A percentile compares a stretch with the other conserved stretches of the same genome.
phyloP scores from a whole-genome alignment of 2,329 filamentous ascomycete species.

The Hymenoscyphus linearis region DNA sequence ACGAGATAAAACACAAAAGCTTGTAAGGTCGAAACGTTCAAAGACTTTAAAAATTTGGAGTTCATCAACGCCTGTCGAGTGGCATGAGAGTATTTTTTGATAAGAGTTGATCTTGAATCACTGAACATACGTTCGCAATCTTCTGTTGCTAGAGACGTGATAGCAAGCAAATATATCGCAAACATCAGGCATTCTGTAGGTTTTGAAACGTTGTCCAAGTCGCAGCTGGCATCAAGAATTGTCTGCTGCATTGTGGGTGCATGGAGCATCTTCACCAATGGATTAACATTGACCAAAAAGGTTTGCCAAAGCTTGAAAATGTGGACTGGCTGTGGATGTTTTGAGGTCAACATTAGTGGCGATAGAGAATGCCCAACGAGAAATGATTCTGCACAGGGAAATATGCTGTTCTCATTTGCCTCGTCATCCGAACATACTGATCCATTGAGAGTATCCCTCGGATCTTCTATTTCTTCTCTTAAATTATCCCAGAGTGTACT shows the following conservation, averaged over 20 bases:
- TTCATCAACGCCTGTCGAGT: constrained; percentile 64
- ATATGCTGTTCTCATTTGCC: constrained; percentile 25
- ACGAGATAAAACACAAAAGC: constrained; percentile 64
- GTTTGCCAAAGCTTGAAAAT: constrained; percentile 65
- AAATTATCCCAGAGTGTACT: constrained; percentile 30
- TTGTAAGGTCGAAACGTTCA: constrained; percentile 61
- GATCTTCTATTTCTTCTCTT: constrained; percentile 27
- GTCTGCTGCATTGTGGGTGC: constrained; percentile 58
- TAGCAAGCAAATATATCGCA: constrained; percentile 54
- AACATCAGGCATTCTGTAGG: constrained; percentile 64
- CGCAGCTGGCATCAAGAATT: constrained; percentile 56
- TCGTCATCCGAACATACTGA: constrained; percentile 29
- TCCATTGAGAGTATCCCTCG: constrained; percentile 30
- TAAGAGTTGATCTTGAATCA: constrained; percentile 46
- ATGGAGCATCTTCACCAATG: constrained; percentile 64
- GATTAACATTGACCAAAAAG: constrained; percentile 65
- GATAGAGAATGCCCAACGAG: constrained; percentile 44
- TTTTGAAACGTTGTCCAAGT: constrained; percentile 38
- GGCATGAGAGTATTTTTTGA: constrained; percentile 51
- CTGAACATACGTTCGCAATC: constrained; percentile 50
- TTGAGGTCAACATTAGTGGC: constrained; percentile 37
- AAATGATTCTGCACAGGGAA: constrained; percentile 33
- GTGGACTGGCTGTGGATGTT: constrained; percentile 54
- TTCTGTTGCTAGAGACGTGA: constrained; percentile 47
- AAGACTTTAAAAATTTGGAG: constrained; percentile 59